phyloP scores from a whole-genome alignment of 169 alveolate genomes.

The Cystoisospora suis region DNA sequence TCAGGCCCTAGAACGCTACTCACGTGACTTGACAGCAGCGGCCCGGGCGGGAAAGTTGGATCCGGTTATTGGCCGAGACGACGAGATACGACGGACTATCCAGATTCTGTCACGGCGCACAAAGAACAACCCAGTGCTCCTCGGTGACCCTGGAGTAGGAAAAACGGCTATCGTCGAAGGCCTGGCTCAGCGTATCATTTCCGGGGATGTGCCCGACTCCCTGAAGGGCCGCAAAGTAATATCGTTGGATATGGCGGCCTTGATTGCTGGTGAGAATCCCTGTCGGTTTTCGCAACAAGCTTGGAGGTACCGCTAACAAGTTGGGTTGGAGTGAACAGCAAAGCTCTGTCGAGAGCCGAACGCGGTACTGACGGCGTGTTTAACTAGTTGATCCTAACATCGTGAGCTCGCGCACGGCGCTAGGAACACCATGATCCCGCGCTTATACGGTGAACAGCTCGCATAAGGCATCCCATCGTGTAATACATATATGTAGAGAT shows the following conservation, averaged over 20 bases:
- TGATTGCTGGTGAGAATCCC: constrained; percentile 75
- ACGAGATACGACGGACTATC: constrained; percentile 84
- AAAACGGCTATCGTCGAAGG: constrained; percentile 91
- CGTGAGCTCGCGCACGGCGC: too few relatives aligned
- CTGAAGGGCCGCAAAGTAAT: constrained; percentile 80
- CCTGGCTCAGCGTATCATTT: constrained; percentile 84
- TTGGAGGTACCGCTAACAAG: too few relatives aligned
- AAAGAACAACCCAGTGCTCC: constrained; percentile 85
- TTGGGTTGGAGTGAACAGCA: too few relatives aligned
- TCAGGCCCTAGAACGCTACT: constrained; percentile 77
- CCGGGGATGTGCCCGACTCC: constrained; percentile 90
- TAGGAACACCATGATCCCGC: too few relatives aligned
- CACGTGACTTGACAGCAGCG: constrained; percentile 84
- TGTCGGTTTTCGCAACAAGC: too few relatives aligned
- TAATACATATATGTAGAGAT: too few relatives aligned
- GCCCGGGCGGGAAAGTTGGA: constrained; percentile 87
- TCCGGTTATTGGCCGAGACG: constrained; percentile 90
- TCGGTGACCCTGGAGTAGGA: constrained; percentile 91
- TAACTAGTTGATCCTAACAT: too few relatives aligned
- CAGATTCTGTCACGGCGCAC: constrained; percentile 86
- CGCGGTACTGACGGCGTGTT: too few relatives aligned
- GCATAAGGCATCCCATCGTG: too few relatives aligned
- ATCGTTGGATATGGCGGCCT: constrained; percentile 83
- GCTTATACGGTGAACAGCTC: too few relatives aligned
- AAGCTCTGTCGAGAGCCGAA: too few relatives aligned